Base-by-base conservation (phyloP, 2,329 filamentous ascomycete genomes). In the Pleurostoma richardsiae region DNA sequence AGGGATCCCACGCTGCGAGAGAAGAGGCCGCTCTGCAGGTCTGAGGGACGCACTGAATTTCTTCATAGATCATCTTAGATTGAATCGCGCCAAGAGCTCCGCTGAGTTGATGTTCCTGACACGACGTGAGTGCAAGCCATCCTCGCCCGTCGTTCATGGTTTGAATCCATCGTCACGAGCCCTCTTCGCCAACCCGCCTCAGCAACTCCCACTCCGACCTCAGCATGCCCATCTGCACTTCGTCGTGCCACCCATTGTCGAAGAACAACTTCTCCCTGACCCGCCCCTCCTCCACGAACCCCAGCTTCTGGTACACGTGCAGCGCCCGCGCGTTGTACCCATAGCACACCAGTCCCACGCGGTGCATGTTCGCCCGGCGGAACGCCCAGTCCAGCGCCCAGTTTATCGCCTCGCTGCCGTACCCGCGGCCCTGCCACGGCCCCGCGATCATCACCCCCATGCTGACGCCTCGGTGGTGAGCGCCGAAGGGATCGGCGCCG, bases 21-120 rank as follows among this genome's bases (percentile, higher is more conserved):
- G 78, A 84, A 56, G 79, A 83, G 47, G 59, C 67, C 45, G 78
- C 79, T n/a, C 58, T 84, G 52, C 81, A 84, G 63, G 77, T 69
- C 19, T 81, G 49, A 53, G 6, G 10, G 19, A 19, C 19, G 19
- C 19, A 19, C 19, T 19, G 19, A 19, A 19, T 19, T 19, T 19
- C 19, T 19, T 19, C 19, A 19, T 19, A 19, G 19, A 19, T 19
- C 19, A 19, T 19, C 19, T 19, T 19, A 19, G 19, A 19, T 19
- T 19, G 19, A 19, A 19, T 19, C 19, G 19, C 19, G 19, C 19
- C 19, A 19, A 19, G 19, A 19, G 19, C 19, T 19, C 19, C 19
- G 19, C 19, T 19, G 19, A 19, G 19, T 19, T 19, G 19, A 19
- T 19, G 19, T 19, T 19, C 19, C 19, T 19, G 19, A 2, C 19